Base-by-base conservation (phyloP, 1,284 basidiomycete genomes). In the Cryptococcus hybrid region DNA sequence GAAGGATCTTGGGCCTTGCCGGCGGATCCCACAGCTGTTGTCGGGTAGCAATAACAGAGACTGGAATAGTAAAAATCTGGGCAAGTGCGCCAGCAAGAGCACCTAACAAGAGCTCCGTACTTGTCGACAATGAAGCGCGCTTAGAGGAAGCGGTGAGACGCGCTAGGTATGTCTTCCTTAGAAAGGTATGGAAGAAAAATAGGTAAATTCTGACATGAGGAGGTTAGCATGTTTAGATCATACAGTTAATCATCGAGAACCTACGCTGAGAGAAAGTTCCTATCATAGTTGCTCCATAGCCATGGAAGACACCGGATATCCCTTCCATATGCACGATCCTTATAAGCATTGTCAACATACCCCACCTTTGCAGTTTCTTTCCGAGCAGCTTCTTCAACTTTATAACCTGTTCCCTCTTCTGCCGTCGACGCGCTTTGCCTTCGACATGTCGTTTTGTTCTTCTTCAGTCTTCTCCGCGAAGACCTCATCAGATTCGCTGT, bases 171-270 rank as follows among this genome's bases (percentile, higher is more conserved):
- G 65, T 88, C 74, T 68, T 71, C 35, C 91, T 85, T 35, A 98
- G 89, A 74, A 92, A 83, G 34, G 92, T 90, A 79, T 98, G 98
- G 83, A 96, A 98, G 84, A 97, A 98, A 99, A 99, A 81, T 99
- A 99, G 18, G 96, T 94, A 73, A 95, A 97, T 84, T 96, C 95
- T 96, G 74, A 4, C 18, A 6, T 30, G 1, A 39, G 9, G 11
- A 45, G 9, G 38, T 37, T 9, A 55, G 45, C 12, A 3, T 40
- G 12, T 11, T 42, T 30, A 12, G 1, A 18, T 38, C 44, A 48
- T 4, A 7, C 11, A 30, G 12, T 47, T 44, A n/a, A 24, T 13
- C 6, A 37, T 40, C 7, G 47, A 54, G n/a, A 15, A 85, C 92
- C 71, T 66, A 95, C 93, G 89, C 86, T 88, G 89, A 47, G 90